Base-by-base conservation (phyloP, 148 eudicot species). In the Vaccinium myrtillus region DNA sequence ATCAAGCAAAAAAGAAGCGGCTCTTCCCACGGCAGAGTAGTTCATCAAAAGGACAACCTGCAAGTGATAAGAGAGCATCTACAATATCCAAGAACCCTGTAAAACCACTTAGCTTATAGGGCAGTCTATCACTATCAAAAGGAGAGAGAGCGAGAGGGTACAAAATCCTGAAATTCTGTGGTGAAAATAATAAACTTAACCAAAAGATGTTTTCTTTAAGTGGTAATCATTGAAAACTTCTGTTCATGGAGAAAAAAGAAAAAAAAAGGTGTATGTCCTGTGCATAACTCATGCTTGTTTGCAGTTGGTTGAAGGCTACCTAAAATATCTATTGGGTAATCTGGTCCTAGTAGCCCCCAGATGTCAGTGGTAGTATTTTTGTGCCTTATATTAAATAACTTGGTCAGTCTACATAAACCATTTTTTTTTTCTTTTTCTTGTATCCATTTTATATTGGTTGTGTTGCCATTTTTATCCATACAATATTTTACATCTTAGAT, bases 221-320 rank as follows among this genome's bases (percentile, higher is more conserved):
- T 51, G 55, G 21, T 58, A 58, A 70, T 30, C 16, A 30, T 70
- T 70, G 75, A 30, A 30, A 70, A 70, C 32, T 30, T 70, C 15
- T 70, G 75, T 30, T 13, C 75, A 27, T 70, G 75, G 43, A 27
- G 12, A 70, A 70, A 70, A 70, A 30, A 18, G 18, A 58, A 18
- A 58, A 58, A 18, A 19, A 16, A 58, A 18, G 8, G 9, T 58
- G 43, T 15, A 14, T 58, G 2, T n/a, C 23, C 19, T 21, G 46
- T 32, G 30, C 6, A 16, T 36, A 36, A 58, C 79, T 83, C 81
- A 15, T 63, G 32, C 46, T n/a, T 25, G 51, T 59, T 61, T 76
- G 30, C 48, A 82, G 56, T 27, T 55, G 12, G 25, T 78, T 78
- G 51, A 51, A 82, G 73, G 54, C 78, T 82, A 12, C 10, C 49